These are phyloP conservation scores for Podaxis sp. DNA, from an alignment of 768 basidiomycete genomes.

Conservation along the genomic window DNA sequence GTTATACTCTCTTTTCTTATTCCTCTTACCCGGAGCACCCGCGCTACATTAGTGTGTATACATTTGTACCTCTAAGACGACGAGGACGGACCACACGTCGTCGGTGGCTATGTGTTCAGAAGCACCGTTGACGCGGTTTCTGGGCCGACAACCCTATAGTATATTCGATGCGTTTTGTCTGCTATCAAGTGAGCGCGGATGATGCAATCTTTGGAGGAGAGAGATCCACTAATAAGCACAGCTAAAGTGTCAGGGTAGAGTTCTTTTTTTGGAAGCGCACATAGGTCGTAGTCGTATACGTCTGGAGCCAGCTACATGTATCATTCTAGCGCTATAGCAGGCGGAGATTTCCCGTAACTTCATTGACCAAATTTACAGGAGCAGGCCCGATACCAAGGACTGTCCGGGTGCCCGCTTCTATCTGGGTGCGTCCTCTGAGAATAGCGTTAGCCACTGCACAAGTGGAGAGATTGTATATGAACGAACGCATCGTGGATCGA, in stretches of 20 bases:
- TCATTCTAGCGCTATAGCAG: slow-evolving; percentile 46
- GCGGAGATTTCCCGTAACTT: slow-evolving; percentile 77
- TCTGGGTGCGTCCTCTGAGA: slow-evolving; percentile 82
- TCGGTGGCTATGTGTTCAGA: slow-evolving; percentile 32
- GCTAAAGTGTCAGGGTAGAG: neutral
- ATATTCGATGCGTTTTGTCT: slow-evolving; percentile 26
- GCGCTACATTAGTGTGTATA: too few species aligned
- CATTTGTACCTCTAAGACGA: too few species aligned
- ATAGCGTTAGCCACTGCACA: neutral
- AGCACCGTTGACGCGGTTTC: slow-evolving; percentile 4
- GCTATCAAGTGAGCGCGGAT: neutral
- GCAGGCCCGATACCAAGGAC: slow-evolving; percentile 94
- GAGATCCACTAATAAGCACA: neutral
- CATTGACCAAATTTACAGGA: slow-evolving; percentile 80
- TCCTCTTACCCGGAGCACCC: too few species aligned
- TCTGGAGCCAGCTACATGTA: neutral
- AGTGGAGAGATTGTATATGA: neutral
- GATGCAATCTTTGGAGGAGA: neutral
- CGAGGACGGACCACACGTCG: too few species aligned
- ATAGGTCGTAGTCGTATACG: neutral
- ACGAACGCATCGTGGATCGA: slow-evolving; percentile 79
- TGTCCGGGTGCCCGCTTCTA: slow-evolving; percentile 80
- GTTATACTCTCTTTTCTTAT: too few species aligned
- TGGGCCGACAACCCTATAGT: slow-evolving; percentile 31
- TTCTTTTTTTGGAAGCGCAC: neutral